A percentile compares a stretch with the other conserved stretches of the same genome.
These are phyloP conservation scores for Mycena rosella DNA, from an alignment of 768 basidiomycete genomes.

Conservation along the genomic window DNA sequence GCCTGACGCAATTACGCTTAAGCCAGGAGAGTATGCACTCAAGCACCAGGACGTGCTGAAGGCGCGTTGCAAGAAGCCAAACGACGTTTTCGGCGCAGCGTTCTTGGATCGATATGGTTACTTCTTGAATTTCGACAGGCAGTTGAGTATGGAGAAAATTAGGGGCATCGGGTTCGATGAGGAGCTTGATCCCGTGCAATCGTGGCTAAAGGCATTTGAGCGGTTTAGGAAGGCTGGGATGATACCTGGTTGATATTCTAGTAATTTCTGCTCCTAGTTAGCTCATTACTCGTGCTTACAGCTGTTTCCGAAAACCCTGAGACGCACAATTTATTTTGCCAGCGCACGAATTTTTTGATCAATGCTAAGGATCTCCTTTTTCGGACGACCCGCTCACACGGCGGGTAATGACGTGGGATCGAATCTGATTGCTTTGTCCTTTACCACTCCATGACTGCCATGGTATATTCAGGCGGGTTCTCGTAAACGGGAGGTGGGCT, in stretches of 20 bases:
- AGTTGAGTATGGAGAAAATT: slow-evolving; percentile 33
- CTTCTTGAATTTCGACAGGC: slow-evolving; percentile 20
- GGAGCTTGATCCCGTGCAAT: slow-evolving; percentile 21
- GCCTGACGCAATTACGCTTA: slow-evolving; percentile 1
- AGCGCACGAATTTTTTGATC: too few relatives aligned
- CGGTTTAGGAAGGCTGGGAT: slow-evolving; percentile 30
- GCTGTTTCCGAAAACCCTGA: too few relatives aligned
- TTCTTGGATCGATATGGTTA: slow-evolving; percentile 29
- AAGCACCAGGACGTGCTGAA: slow-evolving; percentile 27
- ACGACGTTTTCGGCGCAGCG: slow-evolving; percentile 26
- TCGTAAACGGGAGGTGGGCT: too few relatives aligned
- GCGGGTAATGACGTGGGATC: too few relatives aligned
- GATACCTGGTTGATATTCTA: slow-evolving; percentile 20
- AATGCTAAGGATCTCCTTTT: too few relatives aligned
- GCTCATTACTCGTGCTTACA: too few relatives aligned
- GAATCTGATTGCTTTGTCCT: too few relatives aligned
- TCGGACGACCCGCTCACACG: too few relatives aligned
- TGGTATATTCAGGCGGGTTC: too few relatives aligned
- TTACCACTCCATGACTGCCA: too few relatives aligned
- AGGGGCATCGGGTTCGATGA: slow-evolving; percentile 24
- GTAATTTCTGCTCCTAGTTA: too few relatives aligned
- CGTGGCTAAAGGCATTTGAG: slow-evolving; percentile 32
- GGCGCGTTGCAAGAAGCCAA: slow-evolving; percentile 27
- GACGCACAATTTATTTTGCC: too few relatives aligned
- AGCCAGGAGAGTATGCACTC: slow-evolving; percentile 26